A percentile compares a stretch with the other conserved stretches of the same genome.
Conservation (phyloP, 495 filamentous ascomycete species). For the Penicillium soppii region DNA sequence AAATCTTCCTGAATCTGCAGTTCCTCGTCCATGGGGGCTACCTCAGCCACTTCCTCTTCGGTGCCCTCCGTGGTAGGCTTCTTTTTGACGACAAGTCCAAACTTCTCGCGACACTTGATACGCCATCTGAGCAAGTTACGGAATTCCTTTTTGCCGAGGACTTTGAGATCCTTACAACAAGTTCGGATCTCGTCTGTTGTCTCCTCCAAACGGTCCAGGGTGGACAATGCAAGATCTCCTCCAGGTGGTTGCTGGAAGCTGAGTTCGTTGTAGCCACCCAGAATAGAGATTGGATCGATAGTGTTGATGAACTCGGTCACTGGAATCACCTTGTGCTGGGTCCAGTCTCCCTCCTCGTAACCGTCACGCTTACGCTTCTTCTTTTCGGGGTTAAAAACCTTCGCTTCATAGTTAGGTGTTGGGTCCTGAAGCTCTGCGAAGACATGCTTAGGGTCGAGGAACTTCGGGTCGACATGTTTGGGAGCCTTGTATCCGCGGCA, state of each 20-base stretch:
- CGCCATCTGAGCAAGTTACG: constrained; percentile 90
- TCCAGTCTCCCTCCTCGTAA: constrained; percentile 95
- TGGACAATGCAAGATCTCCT: constrained; percentile 82
- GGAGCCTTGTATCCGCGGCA: constrained; percentile 93
- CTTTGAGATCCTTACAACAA: constrained; percentile 86
- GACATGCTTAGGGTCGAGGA: constrained; percentile 85
- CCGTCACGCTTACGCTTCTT: constrained; percentile 97
- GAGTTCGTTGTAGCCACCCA: constrained; percentile 81
- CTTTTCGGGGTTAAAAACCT: constrained; percentile 94
- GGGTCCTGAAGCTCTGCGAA: constrained; percentile 91
- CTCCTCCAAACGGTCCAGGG: constrained; percentile 85
- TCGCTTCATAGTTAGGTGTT: constrained; percentile 93
- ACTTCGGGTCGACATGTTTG: constrained; percentile 86
- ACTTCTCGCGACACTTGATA: constrained; percentile 83
- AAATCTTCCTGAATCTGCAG: constrained; percentile 84
- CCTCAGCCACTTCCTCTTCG: constrained; percentile 70
- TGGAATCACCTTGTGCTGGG: constrained; percentile 82
- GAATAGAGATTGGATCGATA: constrained; percentile 91
- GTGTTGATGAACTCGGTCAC: constrained; percentile 95
- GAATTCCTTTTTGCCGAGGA: constrained; percentile 93
- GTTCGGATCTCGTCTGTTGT: constrained; percentile 83
- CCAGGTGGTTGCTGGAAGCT: constrained; percentile 73
- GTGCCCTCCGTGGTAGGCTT: constrained; percentile 51
- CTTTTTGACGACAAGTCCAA: constrained; percentile 78
- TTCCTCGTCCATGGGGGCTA: constrained; percentile 92